Percentiles rank a stretch among this genome's conserved stretches.
Conservation (phyloP, 768 basidiomycete species). For the Strobilomyces confusus region DNA sequence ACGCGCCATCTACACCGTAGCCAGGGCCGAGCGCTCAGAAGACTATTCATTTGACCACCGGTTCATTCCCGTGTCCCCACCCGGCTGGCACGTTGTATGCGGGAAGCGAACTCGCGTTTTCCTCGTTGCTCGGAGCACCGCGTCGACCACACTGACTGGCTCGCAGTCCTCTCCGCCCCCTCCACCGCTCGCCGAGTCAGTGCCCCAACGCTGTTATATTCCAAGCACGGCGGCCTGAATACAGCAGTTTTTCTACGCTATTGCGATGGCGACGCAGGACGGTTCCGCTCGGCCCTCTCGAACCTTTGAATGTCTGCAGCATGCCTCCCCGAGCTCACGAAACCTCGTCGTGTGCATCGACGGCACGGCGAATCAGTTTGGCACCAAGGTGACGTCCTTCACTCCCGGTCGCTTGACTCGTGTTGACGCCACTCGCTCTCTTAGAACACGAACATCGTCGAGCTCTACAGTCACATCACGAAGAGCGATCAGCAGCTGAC, state of each 20-base stretch:
- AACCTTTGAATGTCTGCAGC: slow-evolving; percentile 2
- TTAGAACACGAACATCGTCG: slow-evolving; percentile 42
- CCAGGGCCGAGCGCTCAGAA: neutral
- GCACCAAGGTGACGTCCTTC: slow-evolving; percentile 23
- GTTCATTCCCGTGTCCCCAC: neutral
- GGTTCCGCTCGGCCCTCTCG: neutral
- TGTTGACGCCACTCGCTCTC: neutral
- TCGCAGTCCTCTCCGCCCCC: neutral
- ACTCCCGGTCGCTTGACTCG: neutral
- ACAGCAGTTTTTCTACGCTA: neutral
- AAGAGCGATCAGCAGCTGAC: slow-evolving; percentile 35
- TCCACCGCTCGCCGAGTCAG: neutral
- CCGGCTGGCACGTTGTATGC: slow-evolving; percentile 10
- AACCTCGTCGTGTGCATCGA: slow-evolving; percentile 36
- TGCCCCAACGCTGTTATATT: neutral
- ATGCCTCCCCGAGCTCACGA: slow-evolving; percentile 1
- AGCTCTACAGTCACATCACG: slow-evolving; percentile 35
- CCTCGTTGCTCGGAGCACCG: neutral
- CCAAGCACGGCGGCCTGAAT: neutral
- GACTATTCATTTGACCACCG: neutral
- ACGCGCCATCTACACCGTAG: slow-evolving; percentile 2
- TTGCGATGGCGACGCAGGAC: slow-evolving; percentile 7
- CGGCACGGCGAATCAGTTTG: slow-evolving; percentile 39
- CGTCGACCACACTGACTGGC: neutral
- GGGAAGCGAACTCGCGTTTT: slow-evolving; percentile 10